Conservation (phyloP, 768 basidiomycete genomes). For the Psilocybe azurescens region DNA sequence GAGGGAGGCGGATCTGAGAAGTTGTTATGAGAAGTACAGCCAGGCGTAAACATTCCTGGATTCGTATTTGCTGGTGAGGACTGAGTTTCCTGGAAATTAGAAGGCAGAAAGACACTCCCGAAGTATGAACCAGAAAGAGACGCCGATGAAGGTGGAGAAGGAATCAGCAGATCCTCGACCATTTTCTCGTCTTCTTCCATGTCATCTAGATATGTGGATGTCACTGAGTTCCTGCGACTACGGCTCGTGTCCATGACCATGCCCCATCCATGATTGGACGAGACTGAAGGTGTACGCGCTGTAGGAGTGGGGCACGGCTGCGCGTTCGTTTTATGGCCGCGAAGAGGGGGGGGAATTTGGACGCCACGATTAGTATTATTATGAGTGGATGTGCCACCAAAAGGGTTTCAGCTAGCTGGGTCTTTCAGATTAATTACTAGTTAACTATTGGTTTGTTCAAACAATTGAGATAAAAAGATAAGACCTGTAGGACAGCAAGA, state of each 20-base stretch:
- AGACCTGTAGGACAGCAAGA: constrained; percentile 14
- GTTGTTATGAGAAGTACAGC: background rate
- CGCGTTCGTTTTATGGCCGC: background rate
- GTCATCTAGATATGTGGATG: background rate
- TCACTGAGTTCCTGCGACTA: background rate
- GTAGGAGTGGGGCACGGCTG: constrained; percentile 10
- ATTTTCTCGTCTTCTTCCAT: constrained; percentile 15
- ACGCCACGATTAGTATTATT: background rate
- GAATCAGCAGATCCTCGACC: constrained; percentile 17
- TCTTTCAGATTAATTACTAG: constrained; percentile 1
- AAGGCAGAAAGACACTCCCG: background rate
- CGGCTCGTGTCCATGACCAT: background rate
- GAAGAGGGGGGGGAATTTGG: background rate
- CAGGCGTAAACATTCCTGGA: background rate
- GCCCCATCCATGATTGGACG: background rate
- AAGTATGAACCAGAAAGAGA: constrained; percentile 1
- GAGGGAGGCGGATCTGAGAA: constrained; percentile 5
- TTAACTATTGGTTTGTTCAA: background rate
- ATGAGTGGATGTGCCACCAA: background rate
- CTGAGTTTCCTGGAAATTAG: background rate
- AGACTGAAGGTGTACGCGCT: constrained; percentile 11
- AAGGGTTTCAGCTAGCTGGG: constrained; percentile 12
- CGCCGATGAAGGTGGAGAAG: constrained; percentile 3
- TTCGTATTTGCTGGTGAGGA: background rate
- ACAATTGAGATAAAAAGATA: background rate